Base-by-base conservation (phyloP, 768 basidiomycete genomes). In the Porpolomopsis calyptriformis region DNA sequence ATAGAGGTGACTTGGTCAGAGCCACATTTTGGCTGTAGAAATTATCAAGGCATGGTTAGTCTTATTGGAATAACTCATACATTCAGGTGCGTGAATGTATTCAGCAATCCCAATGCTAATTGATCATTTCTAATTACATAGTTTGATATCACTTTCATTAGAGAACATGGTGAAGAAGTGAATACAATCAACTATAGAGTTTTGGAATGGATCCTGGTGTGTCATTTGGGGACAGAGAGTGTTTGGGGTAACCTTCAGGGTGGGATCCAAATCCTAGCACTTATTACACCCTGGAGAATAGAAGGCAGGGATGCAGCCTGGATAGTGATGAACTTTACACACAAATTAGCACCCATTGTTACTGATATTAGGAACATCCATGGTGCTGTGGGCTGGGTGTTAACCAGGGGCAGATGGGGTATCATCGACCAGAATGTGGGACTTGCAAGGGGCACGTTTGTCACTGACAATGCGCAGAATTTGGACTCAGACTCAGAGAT, bases 21-120 rank as follows among this genome's bases (percentile, higher is more conserved):
- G 31, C 36, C 10, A 18, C 36, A 9, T 22, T 22, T 14, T 31
- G 22, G 22, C 44, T 40, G 11, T 24, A 16, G 27, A 38, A 38
- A 18, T 18, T 8, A 7, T 9, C 14, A 11, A 27, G 19, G 25
- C 5, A 10, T 22, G 14, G 16, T 16, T 20, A 18, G 20, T 4
- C 4, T 4, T 14, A 40, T 7, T 23, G 46, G 4, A 39, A 47
- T 41, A 27, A 20, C 20, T 40, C 46, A 5, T 47, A 27, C 24
- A 31, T 47, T 40, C 39, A 26, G 23, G 46, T 47, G 26, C 23
- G 46, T 34, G 8, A 38, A 11, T 38, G 9, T 11, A 38, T 38
- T 38, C n/a, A n/a, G n/a, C n/a, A n/a, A n/a, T n/a, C n/a, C n/a
- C n/a, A n/a, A n/a, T n/a, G n/a, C n/a, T n/a, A n/a, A n/a, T n/a